phyloP scores from a whole-genome alignment of 1,139 yeast species.

The Suhomyces coccinellae region DNA sequence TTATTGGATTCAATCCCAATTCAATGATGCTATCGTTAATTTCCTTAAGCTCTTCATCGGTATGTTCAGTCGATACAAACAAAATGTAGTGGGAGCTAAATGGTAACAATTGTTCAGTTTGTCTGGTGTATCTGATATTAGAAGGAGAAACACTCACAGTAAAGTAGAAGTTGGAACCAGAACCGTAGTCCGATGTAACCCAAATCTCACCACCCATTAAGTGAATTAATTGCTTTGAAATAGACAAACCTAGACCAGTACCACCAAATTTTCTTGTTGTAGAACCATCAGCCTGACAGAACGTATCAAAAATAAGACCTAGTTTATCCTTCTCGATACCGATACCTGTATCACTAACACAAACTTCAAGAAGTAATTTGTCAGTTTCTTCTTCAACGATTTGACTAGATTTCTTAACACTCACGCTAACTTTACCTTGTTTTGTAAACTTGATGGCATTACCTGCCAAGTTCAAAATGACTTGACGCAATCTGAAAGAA shows the following conservation, averaged over 20 bases:
- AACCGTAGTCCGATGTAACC: conserved; percentile 81
- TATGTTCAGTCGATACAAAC: conserved; percentile 67
- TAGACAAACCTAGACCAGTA: conserved; percentile 75
- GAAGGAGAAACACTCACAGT: conserved; percentile 80
- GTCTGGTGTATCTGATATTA: conserved; percentile 59
- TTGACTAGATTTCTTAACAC: conserved; percentile 54
- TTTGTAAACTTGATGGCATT: conserved; percentile 87
- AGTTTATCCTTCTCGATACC: conserved; percentile 83
- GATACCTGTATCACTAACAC: conserved; percentile 87
- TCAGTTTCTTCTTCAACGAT: conserved; percentile 46
- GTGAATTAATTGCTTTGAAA: conserved; percentile 81
- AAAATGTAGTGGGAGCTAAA: conserved; percentile 69
- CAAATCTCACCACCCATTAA: conserved; percentile 91
- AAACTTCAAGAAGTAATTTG: conserved; percentile 71
- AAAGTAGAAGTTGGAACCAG: conserved; percentile 79
- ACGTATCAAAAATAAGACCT: conserved; percentile 81
- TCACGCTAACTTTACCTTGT: conserved; percentile 70
- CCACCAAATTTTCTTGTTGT: conserved; percentile 92
- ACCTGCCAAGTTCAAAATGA: conserved; percentile 79
- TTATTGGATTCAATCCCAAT: conserved; percentile 49
- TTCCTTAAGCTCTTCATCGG: conserved; percentile 48
- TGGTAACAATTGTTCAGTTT: conserved; percentile 70
- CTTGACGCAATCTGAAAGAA: conserved; percentile 82
- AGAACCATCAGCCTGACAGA: conserved; percentile 91
- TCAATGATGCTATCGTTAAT: conserved; percentile 42